phyloP scores from a whole-genome alignment of 352 stramenopile genomes.

The Phytopythium oedochilum region DNA sequence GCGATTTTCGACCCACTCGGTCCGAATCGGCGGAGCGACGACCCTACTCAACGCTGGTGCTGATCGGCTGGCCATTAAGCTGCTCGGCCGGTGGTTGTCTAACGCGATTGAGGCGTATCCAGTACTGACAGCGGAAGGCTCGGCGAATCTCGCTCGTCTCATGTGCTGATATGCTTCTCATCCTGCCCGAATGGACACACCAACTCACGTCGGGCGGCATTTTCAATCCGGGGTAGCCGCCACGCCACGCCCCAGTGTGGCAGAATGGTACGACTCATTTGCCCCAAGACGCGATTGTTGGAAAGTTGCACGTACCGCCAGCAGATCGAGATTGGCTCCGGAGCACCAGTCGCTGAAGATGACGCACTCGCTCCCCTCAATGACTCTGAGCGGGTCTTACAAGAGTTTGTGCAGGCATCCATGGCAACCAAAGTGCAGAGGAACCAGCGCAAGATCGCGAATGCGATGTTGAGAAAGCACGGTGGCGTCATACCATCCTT shows the following conservation, averaged over 20 bases:
- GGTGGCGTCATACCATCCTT: no score
- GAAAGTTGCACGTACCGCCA: conserved; percentile 2
- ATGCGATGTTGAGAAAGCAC: not conserved
- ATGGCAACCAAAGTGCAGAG: not conserved
- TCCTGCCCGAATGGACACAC: not conserved
- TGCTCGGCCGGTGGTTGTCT: conserved; percentile 5
- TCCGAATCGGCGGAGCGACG: conserved; percentile 6
- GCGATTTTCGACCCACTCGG: conserved; percentile 7
- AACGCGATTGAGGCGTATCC: conserved; percentile 9
- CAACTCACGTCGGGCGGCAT: not conserved
- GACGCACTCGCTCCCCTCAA: no score
- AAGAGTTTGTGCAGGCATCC: not conserved
- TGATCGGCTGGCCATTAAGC: conserved; percentile 7
- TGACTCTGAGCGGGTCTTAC: not conserved
- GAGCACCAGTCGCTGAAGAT: no score
- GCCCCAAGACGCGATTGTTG: conserved; percentile 3
- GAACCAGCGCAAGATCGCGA: not conserved
- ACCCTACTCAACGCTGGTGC: conserved; percentile 4
- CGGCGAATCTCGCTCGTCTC: not conserved
- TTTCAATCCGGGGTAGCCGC: not conserved
- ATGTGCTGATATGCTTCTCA: not conserved
- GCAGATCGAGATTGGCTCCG: not conserved
- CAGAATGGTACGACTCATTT: not conserved
- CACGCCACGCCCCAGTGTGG: conserved; percentile 4
- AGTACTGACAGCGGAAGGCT: conserved; percentile 4